Percentiles rank a stretch among this genome's conserved stretches.
Conservation (phyloP, 306 rosid genomes). For the Canavalia gladiata region DNA sequence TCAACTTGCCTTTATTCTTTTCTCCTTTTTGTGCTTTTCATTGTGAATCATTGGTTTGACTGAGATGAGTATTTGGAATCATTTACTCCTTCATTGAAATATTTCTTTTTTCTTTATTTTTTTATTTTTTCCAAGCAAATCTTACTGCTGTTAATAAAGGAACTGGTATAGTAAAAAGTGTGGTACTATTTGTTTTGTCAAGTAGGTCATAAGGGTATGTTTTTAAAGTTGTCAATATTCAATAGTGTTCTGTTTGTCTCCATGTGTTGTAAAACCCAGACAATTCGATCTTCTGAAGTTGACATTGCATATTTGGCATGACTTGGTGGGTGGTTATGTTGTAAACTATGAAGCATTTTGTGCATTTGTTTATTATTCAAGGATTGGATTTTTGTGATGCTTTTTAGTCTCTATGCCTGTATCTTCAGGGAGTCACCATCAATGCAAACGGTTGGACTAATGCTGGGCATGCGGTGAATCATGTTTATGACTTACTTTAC, state of each 20-base stretch:
- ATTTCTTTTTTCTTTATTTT: background rate
- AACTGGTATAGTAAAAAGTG: conserved; percentile 35
- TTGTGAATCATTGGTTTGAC: conserved; percentile 29
- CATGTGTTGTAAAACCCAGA: conserved; percentile 21
- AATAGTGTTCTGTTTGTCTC: conserved; percentile 24
- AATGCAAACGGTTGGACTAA: conserved; percentile 87
- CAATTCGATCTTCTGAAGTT: conserved; percentile 25
- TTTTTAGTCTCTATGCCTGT: background rate
- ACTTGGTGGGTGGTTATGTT: conserved; percentile 6
- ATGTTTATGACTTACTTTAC: conserved; percentile 83
- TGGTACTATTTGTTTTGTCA: background rate
- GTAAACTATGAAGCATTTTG: conserved; percentile 5
- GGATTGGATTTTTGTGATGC: conserved; percentile 7
- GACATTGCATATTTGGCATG: conserved; percentile 29
- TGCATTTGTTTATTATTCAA: conserved; percentile 16
- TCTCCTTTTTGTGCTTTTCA: conserved; percentile 31
- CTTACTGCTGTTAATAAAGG: conserved; percentile 37
- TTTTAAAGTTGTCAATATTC: conserved; percentile 25
- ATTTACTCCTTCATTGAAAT: conserved; percentile 5
- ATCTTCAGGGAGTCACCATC: conserved; percentile 75
- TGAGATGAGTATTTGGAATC: background rate
- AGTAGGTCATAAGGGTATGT: conserved; percentile 4
- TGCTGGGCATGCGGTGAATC: conserved; percentile 90
- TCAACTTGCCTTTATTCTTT: conserved; percentile 4
- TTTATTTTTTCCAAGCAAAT: background rate